A percentile compares a stretch with the other conserved stretches of the same genome.
Conservation (phyloP, 441 rosid species). For the Hura crepitans region DNA sequence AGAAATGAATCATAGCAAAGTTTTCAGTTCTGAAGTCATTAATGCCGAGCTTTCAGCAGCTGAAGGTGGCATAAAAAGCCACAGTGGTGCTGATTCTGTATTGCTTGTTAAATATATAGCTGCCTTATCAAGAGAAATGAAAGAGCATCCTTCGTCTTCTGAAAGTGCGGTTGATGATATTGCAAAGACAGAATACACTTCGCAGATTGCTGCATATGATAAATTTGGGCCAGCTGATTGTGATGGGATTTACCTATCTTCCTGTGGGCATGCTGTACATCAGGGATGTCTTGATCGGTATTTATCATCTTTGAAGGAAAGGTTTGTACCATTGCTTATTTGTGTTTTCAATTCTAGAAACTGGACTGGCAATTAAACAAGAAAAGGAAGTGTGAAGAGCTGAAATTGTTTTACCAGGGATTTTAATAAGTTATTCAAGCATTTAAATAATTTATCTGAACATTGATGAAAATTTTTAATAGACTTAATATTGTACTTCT, state of each 20-base stretch:
- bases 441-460: background rate
- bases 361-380: background rate
- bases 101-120: conserved; percentile 48
- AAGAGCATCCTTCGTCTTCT: conserved; percentile 41
- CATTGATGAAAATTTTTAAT: background rate
- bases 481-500: background rate
- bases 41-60: conserved; percentile 31
- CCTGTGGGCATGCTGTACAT: conserved; percentile 99
- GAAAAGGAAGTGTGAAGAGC: background rate
- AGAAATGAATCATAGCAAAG: conserved; percentile 32
- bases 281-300: conserved; percentile 87
- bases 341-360: background rate
- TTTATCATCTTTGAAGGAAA: conserved; percentile 75
- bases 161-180: conserved; percentile 35
- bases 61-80: conserved; percentile 33
- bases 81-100: conserved; percentile 41
- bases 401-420: too few relatives aligned
- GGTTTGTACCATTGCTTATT: conserved; percentile 41
- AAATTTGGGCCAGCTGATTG: conserved; percentile 74
- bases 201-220: conserved; percentile 40
- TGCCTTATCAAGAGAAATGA: conserved; percentile 45
- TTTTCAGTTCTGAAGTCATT: conserved; percentile 27
- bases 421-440: background rate
- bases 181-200: conserved; percentile 30
- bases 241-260: conserved; percentile 84